Percentiles rank a stretch among this genome's conserved stretches.
Conservation (phyloP, 306 rosid genomes). For the Vigna hirtella region DNA sequence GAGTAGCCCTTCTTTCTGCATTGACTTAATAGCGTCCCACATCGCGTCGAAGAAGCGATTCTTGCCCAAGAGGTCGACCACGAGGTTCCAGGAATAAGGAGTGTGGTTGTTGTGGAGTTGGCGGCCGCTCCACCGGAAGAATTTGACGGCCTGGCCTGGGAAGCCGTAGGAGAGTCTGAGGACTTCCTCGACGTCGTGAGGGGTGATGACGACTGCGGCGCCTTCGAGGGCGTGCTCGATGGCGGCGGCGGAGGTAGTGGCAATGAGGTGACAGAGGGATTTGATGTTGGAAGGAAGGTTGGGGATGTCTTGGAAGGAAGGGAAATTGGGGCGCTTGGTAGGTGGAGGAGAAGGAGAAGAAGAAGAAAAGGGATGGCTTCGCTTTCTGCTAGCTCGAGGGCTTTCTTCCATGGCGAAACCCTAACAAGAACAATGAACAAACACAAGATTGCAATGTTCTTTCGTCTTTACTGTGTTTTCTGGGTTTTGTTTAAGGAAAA, state of each 20-base stretch:
- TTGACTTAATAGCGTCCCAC: slow-evolving; percentile 78
- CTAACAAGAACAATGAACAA: neutral
- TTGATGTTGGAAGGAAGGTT: slow-evolving; percentile 46
- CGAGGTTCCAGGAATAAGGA: slow-evolving; percentile 76
- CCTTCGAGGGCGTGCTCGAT: slow-evolving; percentile 53
- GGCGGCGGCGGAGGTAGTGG: slow-evolving; percentile 50
- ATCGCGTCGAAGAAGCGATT: slow-evolving; percentile 63
- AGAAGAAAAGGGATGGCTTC: neutral
- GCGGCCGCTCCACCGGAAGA: slow-evolving; percentile 75
- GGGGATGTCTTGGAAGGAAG: slow-evolving; percentile 54
- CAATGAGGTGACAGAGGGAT: slow-evolving; percentile 58
- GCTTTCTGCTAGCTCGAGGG: neutral
- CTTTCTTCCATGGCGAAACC: neutral
- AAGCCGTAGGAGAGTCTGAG: slow-evolving; percentile 68
- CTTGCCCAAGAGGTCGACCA: slow-evolving; percentile 68
- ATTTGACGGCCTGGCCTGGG: slow-evolving; percentile 65
- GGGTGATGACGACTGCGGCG: slow-evolving; percentile 47
- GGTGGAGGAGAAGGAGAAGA: neutral
- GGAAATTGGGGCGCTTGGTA: slow-evolving; percentile 32
- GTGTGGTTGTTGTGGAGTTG: slow-evolving; percentile 62
- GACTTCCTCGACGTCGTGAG: slow-evolving; percentile 63
- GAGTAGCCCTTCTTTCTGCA: slow-evolving; percentile 52
- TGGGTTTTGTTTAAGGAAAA: no score
- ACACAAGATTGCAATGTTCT: neutral
- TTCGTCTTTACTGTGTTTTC: no score